Evolutionary conservation across 202 grass and related monocot genomes (phyloP).

Genomic region (Brachypodium distachyon): DNA sequence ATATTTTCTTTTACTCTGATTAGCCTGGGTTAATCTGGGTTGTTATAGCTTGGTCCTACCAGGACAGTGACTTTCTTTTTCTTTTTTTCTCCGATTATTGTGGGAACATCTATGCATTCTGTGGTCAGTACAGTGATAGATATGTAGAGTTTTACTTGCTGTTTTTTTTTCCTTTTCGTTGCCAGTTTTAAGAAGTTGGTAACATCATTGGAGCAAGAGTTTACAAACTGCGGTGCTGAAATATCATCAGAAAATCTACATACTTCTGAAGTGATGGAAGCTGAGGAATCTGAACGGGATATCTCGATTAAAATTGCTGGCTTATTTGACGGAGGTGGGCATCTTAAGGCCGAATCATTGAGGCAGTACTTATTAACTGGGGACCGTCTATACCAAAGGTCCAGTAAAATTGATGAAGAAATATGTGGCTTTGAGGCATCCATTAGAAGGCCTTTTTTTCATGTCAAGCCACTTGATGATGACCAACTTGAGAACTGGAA

Average conservation of each 20-base stretch:
- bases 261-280: constrained; percentile 37
- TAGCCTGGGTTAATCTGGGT: neutral
- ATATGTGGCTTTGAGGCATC: constrained; percentile 65
- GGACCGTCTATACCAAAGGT: constrained; percentile 52
- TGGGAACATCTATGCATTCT: neutral
- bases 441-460: constrained; percentile 73
- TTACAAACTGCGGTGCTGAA: constrained; percentile 26
- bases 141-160: neutral
- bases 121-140: neutral
- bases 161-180: constrained; percentile 3
- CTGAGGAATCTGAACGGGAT: constrained; percentile 37
- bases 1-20: neutral
- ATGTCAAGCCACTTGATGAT: constrained; percentile 80
- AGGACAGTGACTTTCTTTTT: neutral
- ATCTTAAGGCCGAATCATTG: constrained; percentile 31
- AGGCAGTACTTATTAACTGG: constrained; percentile 59
- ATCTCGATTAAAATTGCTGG: constrained; percentile 37
- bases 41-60: neutral
- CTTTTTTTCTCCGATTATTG: neutral
- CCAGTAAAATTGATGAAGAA: constrained; percentile 60
- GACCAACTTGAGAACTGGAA: constrained; percentile 86
- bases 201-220: constrained; percentile 58
- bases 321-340: constrained; percentile 41
- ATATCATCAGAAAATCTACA: constrained; percentile 17
- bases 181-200: constrained; percentile 79